A percentile compares a stretch with the other conserved stretches of the same genome.
Conservation (phyloP, 345 rosid species). For the Chamaenerion angustifolium region DNA sequence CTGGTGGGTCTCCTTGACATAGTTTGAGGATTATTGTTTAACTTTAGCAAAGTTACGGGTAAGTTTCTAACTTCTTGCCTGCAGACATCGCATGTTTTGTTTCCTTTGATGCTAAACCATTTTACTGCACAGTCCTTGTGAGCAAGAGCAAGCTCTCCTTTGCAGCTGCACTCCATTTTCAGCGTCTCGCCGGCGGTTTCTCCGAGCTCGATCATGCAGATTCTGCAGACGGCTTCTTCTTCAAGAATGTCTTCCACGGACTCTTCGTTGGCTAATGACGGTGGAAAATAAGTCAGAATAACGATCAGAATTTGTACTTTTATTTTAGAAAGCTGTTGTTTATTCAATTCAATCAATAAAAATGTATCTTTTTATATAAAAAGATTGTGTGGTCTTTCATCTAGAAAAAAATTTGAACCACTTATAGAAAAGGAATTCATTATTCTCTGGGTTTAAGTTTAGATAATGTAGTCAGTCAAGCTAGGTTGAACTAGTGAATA, state of each 20-base stretch:
- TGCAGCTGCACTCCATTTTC: constrained; percentile 59
- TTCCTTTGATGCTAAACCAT: constrained; percentile 55
- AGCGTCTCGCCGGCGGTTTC: constrained; percentile 47
- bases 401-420: too few species aligned
- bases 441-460: too few species aligned
- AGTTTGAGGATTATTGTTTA: constrained; percentile 19
- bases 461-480: too few species aligned
- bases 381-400: too few species aligned
- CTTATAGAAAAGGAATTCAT: too few species aligned
- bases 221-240: constrained; percentile 56
- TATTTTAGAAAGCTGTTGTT: too few species aligned
- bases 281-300: neutral
- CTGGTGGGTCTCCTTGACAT: constrained; percentile 15
- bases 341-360: too few species aligned
- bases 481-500: too few species aligned
- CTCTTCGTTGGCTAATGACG: constrained; percentile 18
- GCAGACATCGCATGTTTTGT: constrained; percentile 47
- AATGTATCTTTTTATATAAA: too few species aligned
- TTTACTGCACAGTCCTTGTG: constrained; percentile 46
- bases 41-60: constrained; percentile 34
- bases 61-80: constrained; percentile 42
- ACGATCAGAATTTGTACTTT: too few species aligned
- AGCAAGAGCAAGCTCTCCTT: constrained; percentile 54
- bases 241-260: constrained; percentile 39
- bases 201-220: constrained; percentile 38